Base-by-base conservation (phyloP, 2,329 filamentous ascomycete species). In the Colletotrichum euphorbiae region DNA sequence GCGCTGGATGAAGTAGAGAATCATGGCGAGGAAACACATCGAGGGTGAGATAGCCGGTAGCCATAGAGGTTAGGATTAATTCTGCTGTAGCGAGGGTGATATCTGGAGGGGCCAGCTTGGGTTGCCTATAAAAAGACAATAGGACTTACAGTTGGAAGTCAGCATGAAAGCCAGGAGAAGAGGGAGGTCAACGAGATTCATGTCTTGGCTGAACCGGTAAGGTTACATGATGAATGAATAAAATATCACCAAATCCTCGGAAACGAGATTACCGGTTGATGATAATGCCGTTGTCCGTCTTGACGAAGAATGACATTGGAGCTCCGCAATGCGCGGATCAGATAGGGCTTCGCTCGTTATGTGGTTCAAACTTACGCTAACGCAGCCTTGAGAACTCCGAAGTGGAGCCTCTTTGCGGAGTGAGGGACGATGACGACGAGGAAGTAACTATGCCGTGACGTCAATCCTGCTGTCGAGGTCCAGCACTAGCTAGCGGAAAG, bases 11-110 rank as follows among this genome's bases (percentile, higher is more conserved):
- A 71, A 36, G 57, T 75, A 79, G 19, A 79, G 68, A 3, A 67
- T 58, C 1, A 73, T 36, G 5, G 73, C 40, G 12, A 74, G 69
- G 73, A 74, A 75, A 48, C 72, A 89, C 85, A 0, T 80, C 78
- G 19, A 85, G 78, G 0, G 82, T 81, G 0, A 86, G 77, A 51
- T 82, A 86, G 69, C 71, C 82, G 70, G 70, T 82, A 68, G 71
- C 74, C 1, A 74, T 72, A 0, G 80, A 81, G 40, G 88, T 83
- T 1, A 89, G 77, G 11, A 78, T 77, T 12, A 83, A 79, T 70
- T 84, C 81, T 9, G 81, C 81, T 4, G 85, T 71, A 31, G 62
- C 63, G 21, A 69, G 24, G 42, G 62, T 45, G 24, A 67, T 28
- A 42, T 21, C 61, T 66, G 33, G 6, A n/a, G 2, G 24, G 7